Evolutionary conservation across 164 flowering plant species (phyloP), one percentile per base, ranked within the genome.

Genomic region (Stephania cephalantha): DNA sequence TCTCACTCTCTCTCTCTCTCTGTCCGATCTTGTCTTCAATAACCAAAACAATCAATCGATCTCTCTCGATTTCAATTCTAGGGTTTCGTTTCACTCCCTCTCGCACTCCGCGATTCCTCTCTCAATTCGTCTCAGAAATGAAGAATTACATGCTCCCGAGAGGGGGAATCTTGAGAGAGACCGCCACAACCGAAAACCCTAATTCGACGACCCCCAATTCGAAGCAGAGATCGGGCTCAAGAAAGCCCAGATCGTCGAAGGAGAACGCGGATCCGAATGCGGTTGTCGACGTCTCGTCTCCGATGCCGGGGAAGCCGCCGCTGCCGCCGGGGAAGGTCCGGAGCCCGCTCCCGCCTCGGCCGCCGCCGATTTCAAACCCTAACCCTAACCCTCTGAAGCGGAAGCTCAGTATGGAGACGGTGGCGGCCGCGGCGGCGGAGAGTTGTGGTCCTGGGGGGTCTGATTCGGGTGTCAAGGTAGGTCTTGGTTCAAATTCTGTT

Each of bases 381-480:
- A 75, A 77, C 63, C 10, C 83, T n/a, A 90, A 90, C 70, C 88
- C 91, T 35, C 87, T 89, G 50, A 95, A 92, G 76, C 76, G 98
- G 79, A 92, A 93, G 86, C 88, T 90, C 69, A 75, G 18, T 45
- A 69, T 80, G 75, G 97, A 95, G 25, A 25, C 86, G 1, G 80
- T 78, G 2, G 74, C 84, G 75, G 97, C 93, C 25, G 25, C 86
- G 1, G 80, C 78, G 2, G 74, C 84, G 0, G 97, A 92, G 25
- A 83, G 76, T 73, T 75, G 85, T 1, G 69, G 67, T 35, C 46
- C 80, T 9, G 84, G 82, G 0, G 29, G 46, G 12, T 74, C 86
- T 2, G 97, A 95, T 82, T 88, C 97, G 13, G 98, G 98, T 9
- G 99, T 95, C 20, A 80, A 87, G 91, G 99, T 95, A 78, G 67